A percentile compares a stretch with the other conserved stretches of the same genome.
phyloP scores from a whole-genome alignment of 345 rosid species.

The Heritiera littoralis region DNA sequence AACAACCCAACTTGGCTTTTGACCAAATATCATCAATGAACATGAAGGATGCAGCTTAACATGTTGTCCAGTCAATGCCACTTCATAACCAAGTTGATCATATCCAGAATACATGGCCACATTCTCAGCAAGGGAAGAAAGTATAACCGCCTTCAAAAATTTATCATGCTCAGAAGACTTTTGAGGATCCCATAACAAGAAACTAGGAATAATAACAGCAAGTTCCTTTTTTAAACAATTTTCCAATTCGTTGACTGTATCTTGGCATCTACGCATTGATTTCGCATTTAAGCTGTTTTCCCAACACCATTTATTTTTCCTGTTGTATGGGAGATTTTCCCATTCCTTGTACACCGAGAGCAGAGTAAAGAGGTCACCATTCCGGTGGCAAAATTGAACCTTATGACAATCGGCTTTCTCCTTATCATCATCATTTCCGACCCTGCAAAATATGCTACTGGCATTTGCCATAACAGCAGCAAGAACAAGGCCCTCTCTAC shows the following conservation, averaged over 20 bases:
- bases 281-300: conserved; percentile 91
- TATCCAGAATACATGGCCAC: conserved; percentile 85
- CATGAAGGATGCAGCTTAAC: conserved; percentile 85
- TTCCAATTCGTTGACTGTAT: conserved; percentile 71
- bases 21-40: conserved; percentile 68
- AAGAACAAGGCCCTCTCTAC: conserved; percentile 84
- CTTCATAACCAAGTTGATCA: conserved; percentile 85
- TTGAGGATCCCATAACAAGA: conserved; percentile 71
- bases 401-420: conserved; percentile 76
- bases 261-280: conserved; percentile 86
- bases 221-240: conserved; percentile 68
- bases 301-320: conserved; percentile 88
- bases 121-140: conserved; percentile 78
- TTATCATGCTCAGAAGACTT: conserved; percentile 43
- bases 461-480: conserved; percentile 92
- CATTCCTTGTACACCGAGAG: conserved; percentile 83
- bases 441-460: conserved; percentile 86
- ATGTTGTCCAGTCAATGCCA: conserved; percentile 71
- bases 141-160: conserved; percentile 58
- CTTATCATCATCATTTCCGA: conserved; percentile 68
- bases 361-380: conserved; percentile 85
- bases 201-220: conserved; percentile 49
- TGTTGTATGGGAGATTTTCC: conserved; percentile 54
- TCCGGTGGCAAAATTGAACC: conserved; percentile 76
- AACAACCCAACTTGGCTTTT: conserved; percentile 91